Evolutionary conservation across 495 filamentous ascomycete genomes (phyloP).

Genomic region (Neurospora sublineolata): DNA sequence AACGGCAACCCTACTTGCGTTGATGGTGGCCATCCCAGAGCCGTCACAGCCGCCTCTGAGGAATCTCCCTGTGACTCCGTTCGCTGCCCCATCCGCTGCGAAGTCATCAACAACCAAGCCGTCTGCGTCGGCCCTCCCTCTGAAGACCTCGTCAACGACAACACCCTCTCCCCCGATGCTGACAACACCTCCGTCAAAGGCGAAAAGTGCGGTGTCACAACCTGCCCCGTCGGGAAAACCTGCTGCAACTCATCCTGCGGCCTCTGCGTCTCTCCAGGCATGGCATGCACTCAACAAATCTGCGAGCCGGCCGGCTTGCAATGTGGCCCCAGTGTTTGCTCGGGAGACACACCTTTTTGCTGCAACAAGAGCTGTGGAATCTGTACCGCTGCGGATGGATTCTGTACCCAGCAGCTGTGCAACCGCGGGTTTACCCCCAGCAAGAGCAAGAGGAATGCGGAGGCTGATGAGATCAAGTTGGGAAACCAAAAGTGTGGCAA

Average conservation of each 20-base stretch:
- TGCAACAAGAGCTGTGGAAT: slow-evolving; percentile 6
- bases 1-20: slow-evolving; percentile 9
- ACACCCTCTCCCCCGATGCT: neutral
- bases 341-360: neutral
- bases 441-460: neutral
- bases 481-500: slow-evolving; percentile 7
- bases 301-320: neutral
- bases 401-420: slow-evolving; percentile 15
- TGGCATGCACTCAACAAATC: neutral
- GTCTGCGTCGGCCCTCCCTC: neutral
- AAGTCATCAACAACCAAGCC: neutral
- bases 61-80: neutral
- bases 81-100: neutral
- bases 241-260: slow-evolving; percentile 11
- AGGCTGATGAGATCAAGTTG: neutral
- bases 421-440: neutral
- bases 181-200: neutral
- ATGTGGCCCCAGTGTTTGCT: neutral
- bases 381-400: slow-evolving; percentile 8
- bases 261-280: slow-evolving; percentile 6
- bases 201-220: neutral
- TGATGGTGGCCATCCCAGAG: neutral
- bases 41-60: neutral
- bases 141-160: neutral
- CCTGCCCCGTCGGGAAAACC: neutral